Conservation (phyloP, 2,329 filamentous ascomycete genomes). For the Diplodia mutila region DNA sequence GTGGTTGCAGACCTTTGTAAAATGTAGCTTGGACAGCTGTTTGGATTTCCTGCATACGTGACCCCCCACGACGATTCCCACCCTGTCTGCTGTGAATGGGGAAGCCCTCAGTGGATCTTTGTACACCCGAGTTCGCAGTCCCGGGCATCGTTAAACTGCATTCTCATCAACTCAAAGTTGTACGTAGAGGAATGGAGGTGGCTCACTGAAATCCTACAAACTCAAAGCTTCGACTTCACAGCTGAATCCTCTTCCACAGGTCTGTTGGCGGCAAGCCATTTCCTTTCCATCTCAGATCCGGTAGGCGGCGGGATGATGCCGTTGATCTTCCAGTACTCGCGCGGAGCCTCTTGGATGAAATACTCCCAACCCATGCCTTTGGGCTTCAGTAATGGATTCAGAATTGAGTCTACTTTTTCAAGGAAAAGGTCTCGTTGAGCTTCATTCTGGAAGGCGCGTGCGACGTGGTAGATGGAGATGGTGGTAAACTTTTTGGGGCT, state of each 20-base stretch:
- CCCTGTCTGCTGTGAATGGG: no score
- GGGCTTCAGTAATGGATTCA: constrained; percentile 44
- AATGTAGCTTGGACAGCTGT: no score
- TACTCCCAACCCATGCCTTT: constrained; percentile 51
- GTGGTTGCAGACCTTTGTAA: no score
- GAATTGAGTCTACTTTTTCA: constrained; percentile 35
- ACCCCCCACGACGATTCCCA: no score
- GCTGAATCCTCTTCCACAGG: background rate
- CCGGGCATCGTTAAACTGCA: no score
- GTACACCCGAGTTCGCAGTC: no score
- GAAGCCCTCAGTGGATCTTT: no score
- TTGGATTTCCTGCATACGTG: no score
- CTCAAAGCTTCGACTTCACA: background rate
- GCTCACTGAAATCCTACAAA: background rate
- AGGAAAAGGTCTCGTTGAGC: constrained; percentile 27
- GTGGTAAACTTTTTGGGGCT: background rate
- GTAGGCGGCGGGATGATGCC: constrained; percentile 42
- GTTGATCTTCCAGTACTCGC: constrained; percentile 49
- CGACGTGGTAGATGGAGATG: background rate
- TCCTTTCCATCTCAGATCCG: constrained; percentile 38
- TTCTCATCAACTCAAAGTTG: background rate
- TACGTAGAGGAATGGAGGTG: background rate
- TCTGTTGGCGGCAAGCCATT: constrained; percentile 36
- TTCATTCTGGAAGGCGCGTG: background rate
- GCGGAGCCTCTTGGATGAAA: constrained; percentile 47